These are phyloP conservation scores for Fusarium illudens DNA, from an alignment of 2,329 filamentous ascomycete genomes.

Conservation along the genomic window DNA sequence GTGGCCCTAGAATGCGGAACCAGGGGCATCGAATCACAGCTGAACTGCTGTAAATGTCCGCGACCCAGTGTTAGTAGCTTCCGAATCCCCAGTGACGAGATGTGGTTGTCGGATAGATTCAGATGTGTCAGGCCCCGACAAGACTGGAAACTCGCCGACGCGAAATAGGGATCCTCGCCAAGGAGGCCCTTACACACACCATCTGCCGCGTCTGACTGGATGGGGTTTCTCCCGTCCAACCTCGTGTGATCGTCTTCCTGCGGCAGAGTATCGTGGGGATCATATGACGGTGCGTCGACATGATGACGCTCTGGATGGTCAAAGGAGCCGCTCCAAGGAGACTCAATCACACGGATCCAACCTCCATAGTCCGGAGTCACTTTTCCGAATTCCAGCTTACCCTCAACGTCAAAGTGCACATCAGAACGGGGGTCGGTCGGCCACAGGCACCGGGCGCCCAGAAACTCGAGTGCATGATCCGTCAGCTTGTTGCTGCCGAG, in stretches of 20 bases:
- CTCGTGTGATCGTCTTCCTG: constrained; percentile 44
- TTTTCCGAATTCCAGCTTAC: constrained; percentile 47
- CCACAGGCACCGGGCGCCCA: constrained; percentile 47
- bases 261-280: constrained; percentile 21
- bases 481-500: constrained; percentile 61
- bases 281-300: constrained; percentile 56
- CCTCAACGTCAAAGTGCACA: constrained; percentile 56
- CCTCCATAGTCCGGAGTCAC: constrained; percentile 50
- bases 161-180: constrained; percentile 34
- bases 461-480: constrained; percentile 51
- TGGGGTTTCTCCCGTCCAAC: constrained; percentile 38
- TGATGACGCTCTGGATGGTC: constrained; percentile 58
- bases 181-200: constrained; percentile 36
- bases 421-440: constrained; percentile 46
- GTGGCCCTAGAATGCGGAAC: constrained; percentile 35
- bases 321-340: constrained; percentile 54
- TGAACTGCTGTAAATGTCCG: constrained; percentile 61
- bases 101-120: constrained; percentile 58
- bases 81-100: constrained; percentile 56
- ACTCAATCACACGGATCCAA: constrained; percentile 59
- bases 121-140: constrained; percentile 60
- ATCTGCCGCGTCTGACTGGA: constrained; percentile 44
- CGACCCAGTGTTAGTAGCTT: constrained; percentile 53
- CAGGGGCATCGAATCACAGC: constrained; percentile 55
- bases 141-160: constrained; percentile 31